These are phyloP conservation scores for Fusarium stilboides DNA, from an alignment of 2,329 filamentous ascomycete genomes.

Conservation along the genomic window DNA sequence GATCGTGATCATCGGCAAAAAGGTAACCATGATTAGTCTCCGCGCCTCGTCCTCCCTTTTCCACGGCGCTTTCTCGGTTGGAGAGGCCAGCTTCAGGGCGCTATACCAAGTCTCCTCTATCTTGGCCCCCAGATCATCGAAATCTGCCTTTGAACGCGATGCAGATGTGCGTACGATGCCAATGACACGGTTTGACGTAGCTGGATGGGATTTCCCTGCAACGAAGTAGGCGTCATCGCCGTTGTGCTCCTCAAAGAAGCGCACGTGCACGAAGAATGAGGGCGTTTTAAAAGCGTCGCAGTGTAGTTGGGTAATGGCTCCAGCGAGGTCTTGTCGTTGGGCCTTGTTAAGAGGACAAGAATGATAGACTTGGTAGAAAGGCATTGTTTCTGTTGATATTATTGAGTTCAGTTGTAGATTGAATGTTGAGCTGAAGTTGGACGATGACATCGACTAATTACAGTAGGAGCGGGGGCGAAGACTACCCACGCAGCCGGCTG, in stretches of 20 bases:
- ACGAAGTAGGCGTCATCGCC: constrained; percentile 28
- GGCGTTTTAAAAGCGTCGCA: constrained; percentile 35
- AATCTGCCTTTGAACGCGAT: constrained; percentile 16
- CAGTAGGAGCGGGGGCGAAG: no score
- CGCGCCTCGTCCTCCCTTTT: constrained; percentile 4
- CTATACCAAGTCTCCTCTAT: constrained; percentile 36
- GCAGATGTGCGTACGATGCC: constrained; percentile 35
- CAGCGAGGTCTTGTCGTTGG: constrained; percentile 27
- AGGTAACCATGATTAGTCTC: constrained; percentile 33
- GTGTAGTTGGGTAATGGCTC: constrained; percentile 31
- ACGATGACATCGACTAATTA: no score
- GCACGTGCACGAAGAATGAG: constrained; percentile 39
- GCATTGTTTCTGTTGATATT: constrained; percentile 19
- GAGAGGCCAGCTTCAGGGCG: not conserved
- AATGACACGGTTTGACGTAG: constrained; percentile 34
- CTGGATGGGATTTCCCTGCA: constrained; percentile 16
- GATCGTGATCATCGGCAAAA: constrained; percentile 36
- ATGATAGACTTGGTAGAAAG: constrained; percentile 40
- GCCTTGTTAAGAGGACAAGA: constrained; percentile 21
- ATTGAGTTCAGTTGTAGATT: no score
- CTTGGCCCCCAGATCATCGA: constrained; percentile 29
- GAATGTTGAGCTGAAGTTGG: no score
- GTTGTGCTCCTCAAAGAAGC: constrained; percentile 21
- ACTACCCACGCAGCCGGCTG: no score
- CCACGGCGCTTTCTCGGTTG: constrained; percentile 4